phyloP scores from a whole-genome alignment of 805 yeast genomes.

The Myxozyma kluyveri region DNA sequence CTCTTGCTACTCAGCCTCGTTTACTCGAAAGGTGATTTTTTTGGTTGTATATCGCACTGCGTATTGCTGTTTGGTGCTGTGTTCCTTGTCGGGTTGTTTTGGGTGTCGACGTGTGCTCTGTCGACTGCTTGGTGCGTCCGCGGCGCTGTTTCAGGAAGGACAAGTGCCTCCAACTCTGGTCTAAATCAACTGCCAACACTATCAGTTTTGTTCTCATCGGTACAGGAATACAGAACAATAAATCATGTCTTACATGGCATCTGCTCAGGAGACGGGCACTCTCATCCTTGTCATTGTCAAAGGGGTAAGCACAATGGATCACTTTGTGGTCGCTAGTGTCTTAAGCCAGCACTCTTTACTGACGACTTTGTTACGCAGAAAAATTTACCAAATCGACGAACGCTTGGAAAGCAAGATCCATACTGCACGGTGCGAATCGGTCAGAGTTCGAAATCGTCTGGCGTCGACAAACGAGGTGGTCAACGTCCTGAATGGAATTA shows the following conservation, averaged over 20 bases:
- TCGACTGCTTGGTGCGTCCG: no score
- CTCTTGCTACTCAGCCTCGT: no score
- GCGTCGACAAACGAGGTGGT: constrained; percentile 80
- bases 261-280: constrained; percentile 43
- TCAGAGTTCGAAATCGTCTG: constrained; percentile 75
- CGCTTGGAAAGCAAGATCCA: constrained; percentile 90
- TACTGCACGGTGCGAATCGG: constrained; percentile 80
- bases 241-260: background rate
- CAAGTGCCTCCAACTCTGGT: no score
- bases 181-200: no score
- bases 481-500: constrained; percentile 89
- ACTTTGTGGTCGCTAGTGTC: background rate
- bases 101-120: no score
- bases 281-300: constrained; percentile 73
- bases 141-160: no score
- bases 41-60: no score
- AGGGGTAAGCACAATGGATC: constrained; percentile 44
- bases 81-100: no score
- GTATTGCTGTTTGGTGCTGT: no score
- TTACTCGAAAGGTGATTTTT: no score
- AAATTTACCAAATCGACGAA: constrained; percentile 81
- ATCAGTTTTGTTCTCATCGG: no score
- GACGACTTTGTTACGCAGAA: constrained; percentile 39
- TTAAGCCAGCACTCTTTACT: background rate
- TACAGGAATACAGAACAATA: no score